A percentile compares a stretch with the other conserved stretches of the same genome.
Evolutionary conservation across 2,329 filamentous ascomycete genomes (phyloP).

Genomic region (Chaetomiaceae sp.): DNA sequence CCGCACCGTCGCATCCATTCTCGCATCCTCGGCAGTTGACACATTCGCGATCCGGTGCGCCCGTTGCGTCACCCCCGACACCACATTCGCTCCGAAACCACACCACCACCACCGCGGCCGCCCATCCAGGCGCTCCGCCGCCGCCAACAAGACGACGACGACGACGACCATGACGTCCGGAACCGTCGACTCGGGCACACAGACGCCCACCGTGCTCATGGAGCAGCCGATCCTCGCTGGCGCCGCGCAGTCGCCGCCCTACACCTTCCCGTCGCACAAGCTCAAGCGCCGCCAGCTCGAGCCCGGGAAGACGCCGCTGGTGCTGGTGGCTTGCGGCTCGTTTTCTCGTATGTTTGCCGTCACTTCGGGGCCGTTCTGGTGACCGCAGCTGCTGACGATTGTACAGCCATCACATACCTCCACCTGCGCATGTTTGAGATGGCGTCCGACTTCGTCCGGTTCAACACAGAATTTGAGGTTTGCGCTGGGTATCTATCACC

Average conservation of each 20-base stretch:
- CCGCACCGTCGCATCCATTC: slow-evolving; percentile 6
- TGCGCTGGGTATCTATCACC: slow-evolving; percentile 79
- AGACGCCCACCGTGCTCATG: slow-evolving; percentile 5
- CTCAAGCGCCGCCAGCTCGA: slow-evolving; percentile 24
- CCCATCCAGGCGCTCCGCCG: no score
- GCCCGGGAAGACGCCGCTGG: slow-evolving; percentile 29
- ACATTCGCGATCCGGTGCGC: background rate
- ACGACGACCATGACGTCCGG: slow-evolving; percentile 10
- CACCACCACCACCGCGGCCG: background rate
- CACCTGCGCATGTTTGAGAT: slow-evolving; percentile 35
- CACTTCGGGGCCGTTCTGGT: background rate
- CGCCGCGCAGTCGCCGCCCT: slow-evolving; percentile 18
- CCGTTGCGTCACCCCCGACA: slow-evolving; percentile 6
- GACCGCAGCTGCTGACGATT: slow-evolving; percentile 5
- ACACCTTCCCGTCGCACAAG: slow-evolving; percentile 27
- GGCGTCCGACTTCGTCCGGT: slow-evolving; percentile 33
- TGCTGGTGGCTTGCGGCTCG: slow-evolving; percentile 33
- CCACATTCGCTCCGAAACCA: background rate
- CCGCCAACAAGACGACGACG: no score
- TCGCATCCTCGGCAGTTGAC: slow-evolving; percentile 17
- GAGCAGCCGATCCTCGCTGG: slow-evolving; percentile 2
- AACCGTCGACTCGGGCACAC: slow-evolving; percentile 8
- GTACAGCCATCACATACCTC: slow-evolving; percentile 24
- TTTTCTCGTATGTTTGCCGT: slow-evolving; percentile 26
- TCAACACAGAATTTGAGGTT: slow-evolving; percentile 60